Percentiles rank a stretch among this genome's conserved stretches.
Conservation (phyloP, 106 monocot species). For the Cymbidium sinense region DNA sequence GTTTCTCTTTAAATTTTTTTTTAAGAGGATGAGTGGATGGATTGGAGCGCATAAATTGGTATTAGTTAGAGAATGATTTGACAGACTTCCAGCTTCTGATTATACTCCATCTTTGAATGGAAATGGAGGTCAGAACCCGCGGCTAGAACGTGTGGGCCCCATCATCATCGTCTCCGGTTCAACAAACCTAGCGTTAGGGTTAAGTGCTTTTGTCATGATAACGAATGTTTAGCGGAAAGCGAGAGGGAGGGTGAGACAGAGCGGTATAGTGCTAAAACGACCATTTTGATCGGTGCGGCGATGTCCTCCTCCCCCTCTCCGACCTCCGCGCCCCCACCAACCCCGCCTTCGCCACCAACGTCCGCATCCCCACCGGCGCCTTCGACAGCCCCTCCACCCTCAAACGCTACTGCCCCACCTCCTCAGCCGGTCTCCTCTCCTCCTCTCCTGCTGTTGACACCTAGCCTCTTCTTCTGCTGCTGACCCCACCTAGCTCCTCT, state of each 20-base stretch:
- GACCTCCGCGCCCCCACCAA: not conserved
- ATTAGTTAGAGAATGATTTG: too few relatives aligned
- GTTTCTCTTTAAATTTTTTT: too few relatives aligned
- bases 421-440: too few relatives aligned
- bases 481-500: too few relatives aligned
- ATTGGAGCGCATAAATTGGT: too few relatives aligned
- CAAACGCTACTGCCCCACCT: too few relatives aligned
- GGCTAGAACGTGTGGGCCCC: not conserved
- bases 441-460: too few relatives aligned
- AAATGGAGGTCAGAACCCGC: not conserved
- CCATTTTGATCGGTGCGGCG: not conserved
- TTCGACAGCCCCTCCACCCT: too few relatives aligned
- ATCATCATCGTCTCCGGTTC: not conserved
- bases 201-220: not conserved
- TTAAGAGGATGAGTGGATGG: too few relatives aligned
- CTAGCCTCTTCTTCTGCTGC: too few relatives aligned
- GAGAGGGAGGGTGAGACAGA: not conserved
- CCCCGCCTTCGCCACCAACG: not conserved
- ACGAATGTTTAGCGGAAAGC: not conserved
- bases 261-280: not conserved
- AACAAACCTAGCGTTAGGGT: not conserved
- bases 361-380: not conserved
- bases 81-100: too few relatives aligned
- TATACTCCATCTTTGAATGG: too few relatives aligned
- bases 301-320: conserved; percentile 5